Base-by-base conservation (phyloP, 176 grass and related monocot genomes). In the Lolium multiflorum region DNA sequence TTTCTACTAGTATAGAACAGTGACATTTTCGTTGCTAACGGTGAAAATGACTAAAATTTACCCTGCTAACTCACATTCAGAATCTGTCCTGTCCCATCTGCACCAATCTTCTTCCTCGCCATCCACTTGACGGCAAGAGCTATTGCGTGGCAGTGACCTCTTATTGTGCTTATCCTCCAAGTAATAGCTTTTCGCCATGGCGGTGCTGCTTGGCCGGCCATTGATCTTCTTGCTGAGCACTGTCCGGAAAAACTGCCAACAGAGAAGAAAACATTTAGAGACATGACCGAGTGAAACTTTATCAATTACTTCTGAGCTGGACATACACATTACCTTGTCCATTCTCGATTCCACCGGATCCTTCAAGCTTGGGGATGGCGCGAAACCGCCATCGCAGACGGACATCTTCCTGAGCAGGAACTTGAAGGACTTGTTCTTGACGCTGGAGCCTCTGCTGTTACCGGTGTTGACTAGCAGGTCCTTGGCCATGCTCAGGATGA, bases 81-180 rank as follows among this genome's bases (percentile, higher is more conserved):
- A 93, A 92, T 98, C 95, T 55, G 95, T 95, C 84, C 81, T 98
- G 82, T 92, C 93, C 95, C 95, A 98, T 71, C 87, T 93, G 38
- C 79, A 86, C 7, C 83, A 75, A 60, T 87, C 87, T 35, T 90
- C 81, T 20, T 37, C 52, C 59, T 94, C 77, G 39, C 82, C 76
- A 0, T 85, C 86, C 52, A 87, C 81, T 8, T 64, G 74, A 4
- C 75, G 11, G 7, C 57, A 38, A 13, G 26, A 37, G 26, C 26
- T 58, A 3, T 20, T 56, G 26, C 14, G 60, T 12, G 47, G 82
- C 24, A 0, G 82, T 9, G 65, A 51, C 62, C 72, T 92, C 26
- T 82, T 84, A 8, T 74, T 83, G 0, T 18, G 15, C 78, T 71
- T 93, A 46, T 83, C 77, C 77, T 93, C 91, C 83, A 98, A 65